Evolutionary conservation across 1,284 basidiomycete genomes (phyloP).

Genomic region (Cutaneotrichosporon sp.): DNA sequence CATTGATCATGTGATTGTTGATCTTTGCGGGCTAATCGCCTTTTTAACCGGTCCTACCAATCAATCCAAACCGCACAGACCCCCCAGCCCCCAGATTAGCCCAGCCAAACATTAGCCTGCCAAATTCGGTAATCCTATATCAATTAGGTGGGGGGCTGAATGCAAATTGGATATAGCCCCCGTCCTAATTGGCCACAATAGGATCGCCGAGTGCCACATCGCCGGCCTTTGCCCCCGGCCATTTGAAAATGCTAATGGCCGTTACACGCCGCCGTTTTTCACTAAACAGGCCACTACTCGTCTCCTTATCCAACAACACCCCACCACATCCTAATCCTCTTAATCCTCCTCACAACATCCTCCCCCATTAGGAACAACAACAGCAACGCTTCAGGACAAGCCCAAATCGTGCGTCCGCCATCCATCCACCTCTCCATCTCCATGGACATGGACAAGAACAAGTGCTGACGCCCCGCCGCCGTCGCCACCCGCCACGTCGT

Average conservation of each 20-base stretch:
- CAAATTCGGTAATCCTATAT: too few relatives aligned
- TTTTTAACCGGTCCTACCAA: too few relatives aligned
- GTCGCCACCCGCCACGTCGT: not conserved
- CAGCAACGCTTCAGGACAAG: not conserved
- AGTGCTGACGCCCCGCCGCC: not conserved
- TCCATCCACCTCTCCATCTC: not conserved
- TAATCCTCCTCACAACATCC: not conserved
- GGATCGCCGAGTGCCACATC: not conserved
- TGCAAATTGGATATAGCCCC: not conserved
- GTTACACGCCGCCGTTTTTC: not conserved
- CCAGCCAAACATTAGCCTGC: too few relatives aligned
- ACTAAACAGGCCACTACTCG: not conserved
- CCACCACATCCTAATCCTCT: not conserved
- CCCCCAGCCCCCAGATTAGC: too few relatives aligned
- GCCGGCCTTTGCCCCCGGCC: not conserved
- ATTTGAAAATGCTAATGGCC: slow-evolving; percentile 1
- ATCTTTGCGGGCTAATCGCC: not conserved
- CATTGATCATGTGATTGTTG: too few relatives aligned
- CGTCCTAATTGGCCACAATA: not conserved
- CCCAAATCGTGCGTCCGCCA: not conserved
- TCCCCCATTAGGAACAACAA: not conserved
- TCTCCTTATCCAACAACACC: not conserved
- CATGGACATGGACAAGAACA: too few relatives aligned
- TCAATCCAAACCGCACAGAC: too few relatives aligned
- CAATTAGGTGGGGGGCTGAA: not conserved